Evolutionary conservation across 2,329 filamentous ascomycete species (phyloP).

Genomic region (Talaromyces amestolkiae): DNA sequence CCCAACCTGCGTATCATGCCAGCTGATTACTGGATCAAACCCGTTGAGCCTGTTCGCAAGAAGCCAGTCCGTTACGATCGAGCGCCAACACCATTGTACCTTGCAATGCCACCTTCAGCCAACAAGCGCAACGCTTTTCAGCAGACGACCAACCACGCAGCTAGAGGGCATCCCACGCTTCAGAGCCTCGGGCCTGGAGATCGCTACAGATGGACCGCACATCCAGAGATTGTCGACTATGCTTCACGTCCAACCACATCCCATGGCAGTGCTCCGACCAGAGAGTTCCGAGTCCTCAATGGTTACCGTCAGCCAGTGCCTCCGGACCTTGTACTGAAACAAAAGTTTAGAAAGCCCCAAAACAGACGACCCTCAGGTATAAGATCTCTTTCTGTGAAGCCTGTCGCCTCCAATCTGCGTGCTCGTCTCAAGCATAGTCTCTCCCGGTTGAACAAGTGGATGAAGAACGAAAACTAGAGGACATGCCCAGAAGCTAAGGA

Average conservation of each 20-base stretch:
- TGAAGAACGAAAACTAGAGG: conserved; percentile 21
- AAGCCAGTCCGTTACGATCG: conserved; percentile 4
- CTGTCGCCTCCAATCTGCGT: conserved; percentile 22
- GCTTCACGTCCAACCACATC: neutral
- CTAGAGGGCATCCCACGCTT: neutral
- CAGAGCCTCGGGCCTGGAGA: conserved; percentile 14
- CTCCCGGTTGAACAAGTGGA: conserved; percentile 22
- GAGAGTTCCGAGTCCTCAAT: conserved; percentile 12
- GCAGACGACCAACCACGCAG: neutral
- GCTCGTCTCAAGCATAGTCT: conserved; percentile 22
- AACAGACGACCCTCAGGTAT: conserved; percentile 12
- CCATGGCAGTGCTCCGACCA: neutral
- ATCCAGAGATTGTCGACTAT: neutral
- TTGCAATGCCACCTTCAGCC: conserved; percentile 8
- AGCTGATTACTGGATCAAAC: conserved; percentile 21
- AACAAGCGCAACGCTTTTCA: conserved; percentile 3
- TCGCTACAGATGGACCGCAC: conserved; percentile 11
- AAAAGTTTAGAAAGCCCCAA: conserved; percentile 20
- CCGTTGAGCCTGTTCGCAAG: neutral
- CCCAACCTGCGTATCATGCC: conserved; percentile 21
- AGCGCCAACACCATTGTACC: conserved; percentile 14
- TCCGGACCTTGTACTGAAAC: conserved; percentile 11
- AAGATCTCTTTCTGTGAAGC: conserved; percentile 18
- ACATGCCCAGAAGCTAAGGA: neutral
- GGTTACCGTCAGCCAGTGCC: conserved; percentile 15